Evolutionary conservation across 495 filamentous ascomycete genomes (phyloP), one percentile per base, ranked within the genome.

Genomic region (Apiosordaria backusii): DNA sequence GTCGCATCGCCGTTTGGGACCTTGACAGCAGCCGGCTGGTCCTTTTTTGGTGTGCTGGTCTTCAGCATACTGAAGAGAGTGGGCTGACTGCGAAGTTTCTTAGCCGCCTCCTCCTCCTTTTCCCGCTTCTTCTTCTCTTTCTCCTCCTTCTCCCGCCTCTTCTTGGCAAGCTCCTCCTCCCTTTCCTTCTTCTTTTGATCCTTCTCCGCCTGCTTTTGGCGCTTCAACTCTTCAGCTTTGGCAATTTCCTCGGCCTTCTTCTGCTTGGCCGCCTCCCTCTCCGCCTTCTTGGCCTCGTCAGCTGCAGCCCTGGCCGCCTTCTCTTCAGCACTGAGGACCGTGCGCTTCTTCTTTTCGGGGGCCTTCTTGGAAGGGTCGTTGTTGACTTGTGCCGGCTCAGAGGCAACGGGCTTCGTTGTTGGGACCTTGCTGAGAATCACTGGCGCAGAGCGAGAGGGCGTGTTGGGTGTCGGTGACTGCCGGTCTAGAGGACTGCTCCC

Each of bases 41-140:
- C 70, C 70, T 77, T 74, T 59, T 76, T 74, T 60, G 77, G 65
- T 58, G 73, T 77, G 50, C 72, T 65, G 57, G 81, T 73, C 84
- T 60, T 83, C 76, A 87, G 89, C 59, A 77, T 77, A 60, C 57
- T 67, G 74, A 81, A 73, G 69, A 93, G 85, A 68, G 77, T 77
- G 64, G 69, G 55, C 65, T 83, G 81, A 10, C 65, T 76, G 25
- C 76, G 84, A 22, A 87, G 84, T 73, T 94, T 92, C 75, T 90
- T 92, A 66, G 79, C 76, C 67, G 84, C 86, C 57, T 87, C 85
- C 61, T 88, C 85, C 24, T 87, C 84, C 65, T 80, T 85, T 63
- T 79, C 84, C 68, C 70, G 69, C 27, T 85, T 86, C 76, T 90
- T 82, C 61, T 86, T 79, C 53, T 85, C 81, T 68, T 83, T 83